Conservation (phyloP, 148 eudicot genomes). For the Nepenthes mirabilis region DNA sequence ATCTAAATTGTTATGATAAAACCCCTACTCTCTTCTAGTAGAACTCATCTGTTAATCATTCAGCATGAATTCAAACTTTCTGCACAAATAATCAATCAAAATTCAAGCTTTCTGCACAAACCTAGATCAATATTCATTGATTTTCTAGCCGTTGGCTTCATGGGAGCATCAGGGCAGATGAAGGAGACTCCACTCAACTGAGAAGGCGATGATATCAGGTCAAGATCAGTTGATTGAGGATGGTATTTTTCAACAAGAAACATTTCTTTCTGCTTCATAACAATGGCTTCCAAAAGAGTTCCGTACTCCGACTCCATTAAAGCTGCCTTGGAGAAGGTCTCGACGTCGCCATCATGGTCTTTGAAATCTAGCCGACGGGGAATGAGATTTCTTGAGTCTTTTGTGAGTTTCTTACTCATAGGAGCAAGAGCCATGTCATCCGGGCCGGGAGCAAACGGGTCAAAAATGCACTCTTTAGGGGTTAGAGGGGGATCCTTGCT, state of each 20-base stretch:
- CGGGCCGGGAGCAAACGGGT: conserved; percentile 70
- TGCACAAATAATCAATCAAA: conserved; percentile 17
- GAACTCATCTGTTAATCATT: background rate
- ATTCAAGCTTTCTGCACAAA: conserved; percentile 58
- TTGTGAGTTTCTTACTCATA: conserved; percentile 17
- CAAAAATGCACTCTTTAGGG: conserved; percentile 33
- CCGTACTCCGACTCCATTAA: conserved; percentile 31
- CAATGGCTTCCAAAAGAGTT: conserved; percentile 41
- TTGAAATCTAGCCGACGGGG: conserved; percentile 37
- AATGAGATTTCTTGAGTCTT: conserved; percentile 12
- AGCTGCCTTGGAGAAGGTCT: conserved; percentile 18
- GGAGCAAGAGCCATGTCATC: conserved; percentile 45
- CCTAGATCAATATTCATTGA: conserved; percentile 26
- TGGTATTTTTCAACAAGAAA: conserved; percentile 14
- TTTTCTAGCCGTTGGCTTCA: conserved; percentile 21
- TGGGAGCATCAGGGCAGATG: conserved; percentile 60
- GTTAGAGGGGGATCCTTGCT: conserved; percentile 27
- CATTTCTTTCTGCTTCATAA: conserved; percentile 23
- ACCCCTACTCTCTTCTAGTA: too few relatives aligned
- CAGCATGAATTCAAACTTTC: background rate
- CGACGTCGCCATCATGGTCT: conserved; percentile 8
- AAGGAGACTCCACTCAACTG: conserved; percentile 33
- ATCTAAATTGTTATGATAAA: too few relatives aligned
- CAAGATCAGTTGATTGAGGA: conserved; percentile 6
- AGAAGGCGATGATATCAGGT: conserved; percentile 32